Evolutionary conservation across 164 flowering plant genomes (phyloP).

Genomic region (Brasenia schreberi): DNA sequence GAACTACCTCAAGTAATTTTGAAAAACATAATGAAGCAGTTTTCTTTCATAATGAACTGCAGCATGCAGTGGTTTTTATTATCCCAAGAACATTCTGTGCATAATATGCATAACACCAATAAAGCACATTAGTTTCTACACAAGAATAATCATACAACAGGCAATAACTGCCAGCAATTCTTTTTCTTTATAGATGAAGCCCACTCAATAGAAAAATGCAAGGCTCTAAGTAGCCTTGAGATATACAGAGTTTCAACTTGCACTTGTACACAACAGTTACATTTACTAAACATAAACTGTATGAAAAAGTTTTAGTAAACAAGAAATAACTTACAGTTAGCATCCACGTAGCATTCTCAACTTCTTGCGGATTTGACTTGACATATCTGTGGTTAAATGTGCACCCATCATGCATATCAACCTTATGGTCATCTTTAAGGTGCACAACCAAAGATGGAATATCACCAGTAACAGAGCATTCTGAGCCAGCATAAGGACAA

Average conservation of each 20-base stretch:
- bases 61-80: too few species aligned
- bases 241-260: neutral
- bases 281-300: neutral
- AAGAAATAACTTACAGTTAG: conserved; percentile 34
- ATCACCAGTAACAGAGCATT: conserved; percentile 39
- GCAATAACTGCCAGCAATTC: too few species aligned
- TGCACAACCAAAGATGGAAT: conserved; percentile 31
- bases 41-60: too few species aligned
- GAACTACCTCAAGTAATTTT: neutral
- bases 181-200: too few species aligned
- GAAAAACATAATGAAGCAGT: too few species aligned
- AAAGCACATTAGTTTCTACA: too few species aligned
- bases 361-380: conserved; percentile 43
- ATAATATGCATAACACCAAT: neutral
- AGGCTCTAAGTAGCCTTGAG: neutral
- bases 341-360: conserved; percentile 58
- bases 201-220: neutral
- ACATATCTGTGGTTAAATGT: conserved; percentile 53
- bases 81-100: neutral
- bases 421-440: conserved; percentile 45
- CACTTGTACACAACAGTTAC: neutral
- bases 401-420: conserved; percentile 45
- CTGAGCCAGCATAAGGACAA: conserved; percentile 53
- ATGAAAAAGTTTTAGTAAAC: neutral
- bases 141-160: too few species aligned